Percentiles rank a stretch among this genome's conserved stretches.
phyloP scores from a whole-genome alignment of 371 early-diverging fungal genomes.

The Paraphysoderma sedebokerense region DNA sequence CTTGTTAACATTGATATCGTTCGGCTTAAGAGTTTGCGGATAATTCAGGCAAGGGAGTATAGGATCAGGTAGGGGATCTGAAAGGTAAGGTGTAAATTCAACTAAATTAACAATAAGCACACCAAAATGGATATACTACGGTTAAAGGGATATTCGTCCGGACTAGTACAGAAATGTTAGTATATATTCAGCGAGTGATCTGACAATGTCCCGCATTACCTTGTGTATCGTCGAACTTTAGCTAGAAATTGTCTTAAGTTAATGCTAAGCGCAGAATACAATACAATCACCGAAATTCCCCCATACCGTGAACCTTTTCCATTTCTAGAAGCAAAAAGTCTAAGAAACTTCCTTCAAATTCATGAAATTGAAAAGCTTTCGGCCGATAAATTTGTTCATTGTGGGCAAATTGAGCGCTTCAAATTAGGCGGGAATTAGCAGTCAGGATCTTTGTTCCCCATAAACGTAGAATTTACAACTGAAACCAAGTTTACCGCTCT shows the following conservation, averaged over 20 bases:
- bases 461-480: background rate
- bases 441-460: background rate
- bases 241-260: conserved; percentile 24
- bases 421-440: conserved; percentile 51
- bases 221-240: conserved; percentile 67
- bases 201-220: conserved; percentile 16
- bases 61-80: conserved; percentile 55
- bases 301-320: conserved; percentile 73
- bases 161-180: conserved; percentile 21
- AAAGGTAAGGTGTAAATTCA: background rate
- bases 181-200: background rate
- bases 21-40: conserved; percentile 46
- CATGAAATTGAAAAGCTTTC: conserved; percentile 38
- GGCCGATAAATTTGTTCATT: conserved; percentile 61
- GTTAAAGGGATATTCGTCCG: conserved; percentile 93
- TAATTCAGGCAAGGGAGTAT: conserved; percentile 65
- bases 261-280: background rate
- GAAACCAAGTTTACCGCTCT: background rate
- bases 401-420: conserved; percentile 75
- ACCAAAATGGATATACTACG: background rate
- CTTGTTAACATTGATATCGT: conserved; percentile 67
- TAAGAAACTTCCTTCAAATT: conserved; percentile 62
- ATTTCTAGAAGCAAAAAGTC: conserved; percentile 77
- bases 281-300: background rate
- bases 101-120: background rate